These are phyloP conservation scores for Stagonosporopsis chrysanthemi DNA, from an alignment of 2,329 filamentous ascomycete species.

Conservation along the genomic window DNA sequence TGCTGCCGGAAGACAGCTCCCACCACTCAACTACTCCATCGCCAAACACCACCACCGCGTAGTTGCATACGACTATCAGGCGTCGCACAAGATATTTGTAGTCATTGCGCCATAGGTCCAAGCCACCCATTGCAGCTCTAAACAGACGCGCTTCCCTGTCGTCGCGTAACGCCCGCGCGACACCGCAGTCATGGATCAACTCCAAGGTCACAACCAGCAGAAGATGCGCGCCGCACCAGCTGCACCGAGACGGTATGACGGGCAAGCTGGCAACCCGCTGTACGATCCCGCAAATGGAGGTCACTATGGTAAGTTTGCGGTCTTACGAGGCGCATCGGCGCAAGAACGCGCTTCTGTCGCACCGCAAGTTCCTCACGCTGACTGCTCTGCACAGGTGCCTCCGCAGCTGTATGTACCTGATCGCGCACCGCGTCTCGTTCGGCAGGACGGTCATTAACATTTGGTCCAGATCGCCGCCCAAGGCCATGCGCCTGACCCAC, in stretches of 20 bases:
- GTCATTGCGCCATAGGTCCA: neutral
- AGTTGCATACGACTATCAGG: constrained; percentile 37
- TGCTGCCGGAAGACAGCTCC: constrained; percentile 22
- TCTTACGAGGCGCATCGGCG: constrained; percentile 2
- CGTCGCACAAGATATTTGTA: constrained; percentile 16
- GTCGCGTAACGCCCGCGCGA: constrained; percentile 44
- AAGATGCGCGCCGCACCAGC: constrained; percentile 49
- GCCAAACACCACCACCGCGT: constrained; percentile 40
- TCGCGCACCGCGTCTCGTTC: constrained; percentile 23
- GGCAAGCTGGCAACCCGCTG: constrained; percentile 57
- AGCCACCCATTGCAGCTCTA: constrained; percentile 17
- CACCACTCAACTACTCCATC: constrained; percentile 41
- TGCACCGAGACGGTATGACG: constrained; percentile 57
- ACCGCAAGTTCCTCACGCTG: constrained; percentile 25
- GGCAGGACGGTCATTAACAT: constrained; percentile 37
- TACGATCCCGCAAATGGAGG: constrained; percentile 58
- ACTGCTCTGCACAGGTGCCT: constrained; percentile 63
- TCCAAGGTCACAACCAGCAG: constrained; percentile 47
- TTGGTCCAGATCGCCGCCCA: constrained; percentile 77
- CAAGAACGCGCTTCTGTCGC: constrained; percentile 18
- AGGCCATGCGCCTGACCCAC: constrained; percentile 85
- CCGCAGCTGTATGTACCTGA: constrained; percentile 66
- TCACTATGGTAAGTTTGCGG: constrained; percentile 56
- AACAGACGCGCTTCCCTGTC: constrained; percentile 37
- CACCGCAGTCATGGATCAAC: constrained; percentile 47